Evolutionary conservation across 2,329 filamentous ascomycete genomes (phyloP).

Genomic region (Cryphonectria japonica): DNA sequence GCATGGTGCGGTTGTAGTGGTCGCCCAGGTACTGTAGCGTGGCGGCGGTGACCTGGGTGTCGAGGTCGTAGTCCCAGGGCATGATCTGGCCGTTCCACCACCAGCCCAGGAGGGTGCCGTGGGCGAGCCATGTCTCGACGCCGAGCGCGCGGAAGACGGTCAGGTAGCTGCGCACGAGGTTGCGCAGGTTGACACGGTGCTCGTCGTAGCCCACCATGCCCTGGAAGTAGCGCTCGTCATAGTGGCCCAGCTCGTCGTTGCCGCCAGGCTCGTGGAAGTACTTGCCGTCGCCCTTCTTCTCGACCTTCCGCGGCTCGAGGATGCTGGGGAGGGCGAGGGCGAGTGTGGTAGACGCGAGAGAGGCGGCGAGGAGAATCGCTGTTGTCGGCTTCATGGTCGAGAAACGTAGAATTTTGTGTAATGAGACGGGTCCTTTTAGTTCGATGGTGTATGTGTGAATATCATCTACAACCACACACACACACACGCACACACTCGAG

Average conservation of each 20-base stretch:
- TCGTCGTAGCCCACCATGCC: slow-evolving; percentile 66
- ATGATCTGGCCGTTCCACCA: slow-evolving; percentile 83
- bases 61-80: slow-evolving; percentile 84
- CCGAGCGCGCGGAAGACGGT: slow-evolving; percentile 64
- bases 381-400: slow-evolving; percentile 22
- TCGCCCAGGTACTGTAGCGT: slow-evolving; percentile 69
- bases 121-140: slow-evolving; percentile 84
- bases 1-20: slow-evolving; percentile 69
- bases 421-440: background rate
- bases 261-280: slow-evolving; percentile 70
- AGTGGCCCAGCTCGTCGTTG: slow-evolving; percentile 67
- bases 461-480: background rate
- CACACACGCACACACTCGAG: too few relatives aligned
- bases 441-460: background rate
- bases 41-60: slow-evolving; percentile 73
- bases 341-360: slow-evolving; percentile 18
- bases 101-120: slow-evolving; percentile 84
- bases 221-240: slow-evolving; percentile 73
- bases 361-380: slow-evolving; percentile 17
- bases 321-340: slow-evolving; percentile 8
- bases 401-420: background rate
- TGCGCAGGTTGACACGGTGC: slow-evolving; percentile 66
- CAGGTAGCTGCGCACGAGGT: slow-evolving; percentile 79
- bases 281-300: slow-evolving; percentile 47
- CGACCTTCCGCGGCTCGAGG: slow-evolving; percentile 2